Evolutionary conservation across 2,329 filamentous ascomycete genomes (phyloP).

Genomic region (Lasiodiplodia sp.): DNA sequence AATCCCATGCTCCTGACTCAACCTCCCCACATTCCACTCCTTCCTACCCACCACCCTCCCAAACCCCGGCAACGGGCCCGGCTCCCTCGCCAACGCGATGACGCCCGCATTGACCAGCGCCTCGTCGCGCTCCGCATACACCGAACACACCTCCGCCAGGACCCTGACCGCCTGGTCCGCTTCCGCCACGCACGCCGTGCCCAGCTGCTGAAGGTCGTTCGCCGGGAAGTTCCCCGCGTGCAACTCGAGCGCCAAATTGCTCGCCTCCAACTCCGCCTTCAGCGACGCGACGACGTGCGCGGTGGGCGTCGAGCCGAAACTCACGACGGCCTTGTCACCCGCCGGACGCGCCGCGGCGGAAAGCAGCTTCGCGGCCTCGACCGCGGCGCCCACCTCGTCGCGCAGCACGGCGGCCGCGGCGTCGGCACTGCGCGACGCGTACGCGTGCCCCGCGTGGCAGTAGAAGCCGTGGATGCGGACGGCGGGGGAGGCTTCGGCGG

Average conservation of each 20-base stretch:
- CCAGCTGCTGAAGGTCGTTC: constrained; percentile 30
- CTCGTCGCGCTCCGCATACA: constrained; percentile 27
- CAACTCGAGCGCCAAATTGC: constrained; percentile 3
- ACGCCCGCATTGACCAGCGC: constrained; percentile 27
- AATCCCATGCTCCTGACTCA: constrained; percentile 30
- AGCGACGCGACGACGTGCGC: constrained; percentile 29
- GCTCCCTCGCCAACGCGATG: constrained; percentile 17
- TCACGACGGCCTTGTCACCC: not conserved
- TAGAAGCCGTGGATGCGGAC: constrained; percentile 30
- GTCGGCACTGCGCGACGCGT: constrained; percentile 2
- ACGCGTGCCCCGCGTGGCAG: constrained; percentile 29
- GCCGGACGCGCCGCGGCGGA: not conserved
- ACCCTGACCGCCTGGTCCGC: constrained; percentile 24
- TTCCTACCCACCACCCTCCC: not conserved
- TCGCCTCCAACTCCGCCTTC: not conserved
- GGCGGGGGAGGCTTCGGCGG: constrained; percentile 10
- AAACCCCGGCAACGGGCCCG: constrained; percentile 22
- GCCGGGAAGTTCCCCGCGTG: constrained; percentile 29
- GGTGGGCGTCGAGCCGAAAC: constrained; percentile 27
- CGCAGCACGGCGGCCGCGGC: constrained; percentile 10
- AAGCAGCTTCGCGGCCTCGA: not conserved
- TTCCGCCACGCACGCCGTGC: constrained; percentile 14
- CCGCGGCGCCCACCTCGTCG: constrained; percentile 21
- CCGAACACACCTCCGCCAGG: constrained; percentile 26
- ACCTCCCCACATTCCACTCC: constrained; percentile 22